Conservation (phyloP, 2,329 filamentous ascomycete species). For the Lomentospora prolificans region DNA sequence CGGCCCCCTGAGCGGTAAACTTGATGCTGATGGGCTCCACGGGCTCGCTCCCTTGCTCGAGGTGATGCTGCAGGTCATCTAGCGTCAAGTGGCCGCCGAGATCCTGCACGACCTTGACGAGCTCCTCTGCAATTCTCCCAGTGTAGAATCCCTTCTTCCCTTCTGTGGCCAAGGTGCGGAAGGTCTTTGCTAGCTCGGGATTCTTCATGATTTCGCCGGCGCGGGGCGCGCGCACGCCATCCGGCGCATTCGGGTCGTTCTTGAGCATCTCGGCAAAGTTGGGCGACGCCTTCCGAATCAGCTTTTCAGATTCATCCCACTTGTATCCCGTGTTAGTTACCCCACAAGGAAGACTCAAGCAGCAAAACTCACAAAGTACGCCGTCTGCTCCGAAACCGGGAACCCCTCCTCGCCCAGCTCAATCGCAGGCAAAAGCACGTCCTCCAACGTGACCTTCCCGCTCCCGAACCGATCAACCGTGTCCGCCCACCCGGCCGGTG, state of each 20-base stretch:
- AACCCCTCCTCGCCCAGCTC: constrained; percentile 81
- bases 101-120: constrained; percentile 67
- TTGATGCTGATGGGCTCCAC: constrained; percentile 76
- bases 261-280: constrained; percentile 87
- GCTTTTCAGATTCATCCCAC: constrained; percentile 61
- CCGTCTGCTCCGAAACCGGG: constrained; percentile 73
- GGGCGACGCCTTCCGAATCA: constrained; percentile 64
- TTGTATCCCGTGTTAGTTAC: constrained; percentile 23
- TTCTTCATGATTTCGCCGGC: constrained; percentile 88
- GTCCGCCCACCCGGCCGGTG: constrained; percentile 89
- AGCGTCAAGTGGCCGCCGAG: constrained; percentile 70
- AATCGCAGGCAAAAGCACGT: constrained; percentile 76
- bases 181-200: constrained; percentile 69
- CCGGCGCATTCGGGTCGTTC: constrained; percentile 53
- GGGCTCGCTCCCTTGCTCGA: constrained; percentile 58
- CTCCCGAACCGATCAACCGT: constrained; percentile 82
- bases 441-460: constrained; percentile 64
- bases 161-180: constrained; percentile 64
- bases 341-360: not conserved
- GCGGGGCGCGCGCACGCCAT: constrained; percentile 63
- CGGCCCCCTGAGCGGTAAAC: constrained; percentile 54
- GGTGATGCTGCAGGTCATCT: constrained; percentile 71
- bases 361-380: constrained; percentile 47
- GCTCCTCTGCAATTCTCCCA: constrained; percentile 69
- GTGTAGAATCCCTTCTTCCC: constrained; percentile 89